A percentile compares a stretch with the other conserved stretches of the same genome.
These are phyloP conservation scores for Periconia macrospinosa DNA, from an alignment of 2,329 filamentous ascomycete species.

Conservation along the genomic window DNA sequence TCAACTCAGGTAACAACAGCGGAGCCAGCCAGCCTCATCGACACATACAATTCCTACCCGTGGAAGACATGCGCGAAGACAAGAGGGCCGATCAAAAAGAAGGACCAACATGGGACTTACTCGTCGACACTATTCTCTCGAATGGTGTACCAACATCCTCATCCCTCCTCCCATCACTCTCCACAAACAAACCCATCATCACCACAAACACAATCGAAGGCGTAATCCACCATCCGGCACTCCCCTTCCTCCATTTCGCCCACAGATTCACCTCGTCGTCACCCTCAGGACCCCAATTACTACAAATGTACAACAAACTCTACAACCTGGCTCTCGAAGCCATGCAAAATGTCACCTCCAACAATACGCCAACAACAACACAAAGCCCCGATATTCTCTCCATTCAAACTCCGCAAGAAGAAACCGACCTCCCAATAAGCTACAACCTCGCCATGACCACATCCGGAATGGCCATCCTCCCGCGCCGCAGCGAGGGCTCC, in stretches of 20 bases:
- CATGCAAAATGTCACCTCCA: constrained; percentile 43
- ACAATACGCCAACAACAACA: too few relatives aligned
- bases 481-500: constrained; percentile 51
- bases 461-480: constrained; percentile 56
- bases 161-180: too few relatives aligned
- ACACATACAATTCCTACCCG: constrained; percentile 71
- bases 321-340: constrained; percentile 36
- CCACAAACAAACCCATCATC: background rate
- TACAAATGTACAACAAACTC: constrained; percentile 37
- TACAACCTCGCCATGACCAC: constrained; percentile 63
- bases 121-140: constrained; percentile 50
- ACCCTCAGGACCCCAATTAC: constrained; percentile 41
- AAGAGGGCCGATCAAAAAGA: constrained; percentile 17
- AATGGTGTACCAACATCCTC: constrained; percentile 1
- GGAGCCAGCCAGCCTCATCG: constrained; percentile 73
- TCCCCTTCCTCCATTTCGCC: constrained; percentile 57
- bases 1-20: constrained; percentile 69
- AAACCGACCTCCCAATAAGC: constrained; percentile 52
- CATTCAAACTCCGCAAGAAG: constrained; percentile 30
- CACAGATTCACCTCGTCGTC: constrained; percentile 43
- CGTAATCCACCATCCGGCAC: constrained; percentile 19
- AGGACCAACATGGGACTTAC: constrained; percentile 47
- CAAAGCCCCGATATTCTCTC: too few relatives aligned
- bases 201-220: background rate
- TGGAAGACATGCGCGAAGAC: constrained; percentile 61